Evolutionary conservation across 108 stramenopile species (phyloP).

Genomic region (Mayamaea pseudoterrestris): DNA sequence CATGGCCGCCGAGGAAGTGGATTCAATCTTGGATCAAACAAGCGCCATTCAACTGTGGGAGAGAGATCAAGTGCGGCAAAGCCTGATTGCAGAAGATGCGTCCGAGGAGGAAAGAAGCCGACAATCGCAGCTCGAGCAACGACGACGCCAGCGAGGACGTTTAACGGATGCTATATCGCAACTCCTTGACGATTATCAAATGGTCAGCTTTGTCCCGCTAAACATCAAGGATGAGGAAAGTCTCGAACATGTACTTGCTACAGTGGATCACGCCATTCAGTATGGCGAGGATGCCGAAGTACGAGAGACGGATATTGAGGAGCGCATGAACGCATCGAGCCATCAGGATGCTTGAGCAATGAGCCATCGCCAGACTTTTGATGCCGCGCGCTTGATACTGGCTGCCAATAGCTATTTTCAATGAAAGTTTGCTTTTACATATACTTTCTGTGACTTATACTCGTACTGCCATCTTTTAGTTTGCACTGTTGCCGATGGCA

Average conservation of each 20-base stretch:
- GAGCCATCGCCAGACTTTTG: too few species aligned
- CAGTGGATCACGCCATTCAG: slow-evolving; percentile 88
- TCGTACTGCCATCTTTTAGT: too few species aligned
- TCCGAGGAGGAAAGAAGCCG: background rate
- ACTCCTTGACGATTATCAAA: slow-evolving; percentile 91
- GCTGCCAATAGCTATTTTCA: too few species aligned
- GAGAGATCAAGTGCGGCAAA: slow-evolving; percentile 36
- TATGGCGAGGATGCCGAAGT: slow-evolving; percentile 94
- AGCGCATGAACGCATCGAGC: too few species aligned
- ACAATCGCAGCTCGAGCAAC: slow-evolving; percentile 11
- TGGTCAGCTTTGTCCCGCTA: slow-evolving; percentile 91
- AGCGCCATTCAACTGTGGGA: slow-evolving; percentile 77
- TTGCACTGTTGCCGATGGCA: too few species aligned
- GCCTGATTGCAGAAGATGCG: background rate
- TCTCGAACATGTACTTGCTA: slow-evolving; percentile 66
- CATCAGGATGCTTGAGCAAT: too few species aligned
- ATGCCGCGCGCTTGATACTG: too few species aligned
- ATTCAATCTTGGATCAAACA: slow-evolving; percentile 54
- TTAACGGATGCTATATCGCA: slow-evolving; percentile 77
- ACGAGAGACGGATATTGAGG: slow-evolving; percentile 39
- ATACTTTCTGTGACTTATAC: too few species aligned
- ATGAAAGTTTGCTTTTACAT: too few species aligned
- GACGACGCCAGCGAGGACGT: slow-evolving; percentile 41
- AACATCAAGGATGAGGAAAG: slow-evolving; percentile 91
- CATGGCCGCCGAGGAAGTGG: slow-evolving; percentile 63